phyloP scores from a whole-genome alignment of 2,329 filamentous ascomycete genomes.

The Xylaria sp. region DNA sequence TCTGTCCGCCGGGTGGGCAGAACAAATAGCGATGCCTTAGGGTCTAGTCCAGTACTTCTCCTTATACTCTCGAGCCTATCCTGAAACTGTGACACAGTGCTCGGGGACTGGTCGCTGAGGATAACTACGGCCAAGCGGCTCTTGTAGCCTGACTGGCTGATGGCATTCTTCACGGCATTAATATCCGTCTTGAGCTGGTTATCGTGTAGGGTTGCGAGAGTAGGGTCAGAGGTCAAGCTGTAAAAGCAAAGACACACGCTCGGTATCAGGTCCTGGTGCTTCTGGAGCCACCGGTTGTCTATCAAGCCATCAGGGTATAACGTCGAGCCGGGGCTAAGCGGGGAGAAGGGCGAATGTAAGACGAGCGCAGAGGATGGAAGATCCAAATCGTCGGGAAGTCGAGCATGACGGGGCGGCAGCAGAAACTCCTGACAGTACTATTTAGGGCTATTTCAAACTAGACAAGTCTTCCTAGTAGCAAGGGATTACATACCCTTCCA shows the following conservation, averaged over 20 bases:
- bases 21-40: slow-evolving; percentile 83
- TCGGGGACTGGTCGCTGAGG: slow-evolving; percentile 72
- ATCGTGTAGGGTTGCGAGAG: slow-evolving; percentile 81
- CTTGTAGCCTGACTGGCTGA: slow-evolving; percentile 78
- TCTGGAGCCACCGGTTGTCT: slow-evolving; percentile 82
- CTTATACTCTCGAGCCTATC: slow-evolving; percentile 83
- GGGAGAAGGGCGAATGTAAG: slow-evolving; percentile 93
- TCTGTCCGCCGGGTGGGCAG: slow-evolving; percentile 77
- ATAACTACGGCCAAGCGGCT: slow-evolving; percentile 80
- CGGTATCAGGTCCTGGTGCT: slow-evolving; percentile 87
- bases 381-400: slow-evolving; percentile 62
- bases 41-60: slow-evolving; percentile 80
- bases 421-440: slow-evolving; percentile 57
- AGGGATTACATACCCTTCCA: slow-evolving; percentile 76
- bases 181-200: slow-evolving; percentile 91
- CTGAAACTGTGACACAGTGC: slow-evolving; percentile 66
- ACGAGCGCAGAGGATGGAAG: slow-evolving; percentile 59
- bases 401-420: slow-evolving; percentile 67
- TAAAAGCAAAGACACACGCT: slow-evolving; percentile 86
- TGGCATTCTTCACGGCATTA: slow-evolving; percentile 75
- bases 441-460: slow-evolving; percentile 22
- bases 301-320: slow-evolving; percentile 92
- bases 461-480: neutral
- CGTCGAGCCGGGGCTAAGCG: slow-evolving; percentile 81
- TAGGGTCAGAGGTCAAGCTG: slow-evolving; percentile 75